Percentiles rank a stretch among this genome's conserved stretches.
phyloP scores from a whole-genome alignment of 768 basidiomycete genomes.

The Rossbeevera mucosa region DNA sequence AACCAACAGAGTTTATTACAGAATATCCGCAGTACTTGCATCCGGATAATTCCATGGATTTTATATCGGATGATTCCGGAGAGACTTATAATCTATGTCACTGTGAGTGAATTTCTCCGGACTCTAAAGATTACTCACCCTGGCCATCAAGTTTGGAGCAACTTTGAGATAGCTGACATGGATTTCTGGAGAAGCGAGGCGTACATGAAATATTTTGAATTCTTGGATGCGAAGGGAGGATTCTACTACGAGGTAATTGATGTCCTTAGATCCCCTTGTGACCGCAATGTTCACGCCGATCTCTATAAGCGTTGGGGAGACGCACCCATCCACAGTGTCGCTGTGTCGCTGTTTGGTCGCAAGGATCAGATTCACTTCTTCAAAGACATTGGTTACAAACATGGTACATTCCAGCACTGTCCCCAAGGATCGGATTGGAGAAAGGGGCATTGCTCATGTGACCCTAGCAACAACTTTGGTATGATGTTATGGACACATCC shows the following conservation, averaged over 20 bases:
- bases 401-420: conserved; percentile 94
- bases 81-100: conserved; percentile 62
- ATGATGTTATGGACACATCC: conserved; percentile 19
- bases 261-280: not conserved
- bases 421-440: conserved; percentile 68
- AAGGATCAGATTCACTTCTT: conserved; percentile 95
- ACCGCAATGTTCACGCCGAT: conserved; percentile 1
- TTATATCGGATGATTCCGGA: conserved; percentile 63
- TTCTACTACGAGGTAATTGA: conserved; percentile 80
- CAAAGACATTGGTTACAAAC: conserved; percentile 88
- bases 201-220: conserved; percentile 80
- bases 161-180: conserved; percentile 86
- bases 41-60: conserved; percentile 55
- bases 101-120: conserved; percentile 36
- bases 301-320: conserved; percentile 79
- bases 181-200: conserved; percentile 82
- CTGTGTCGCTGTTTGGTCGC: conserved; percentile 80
- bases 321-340: conserved; percentile 86
- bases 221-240: conserved; percentile 73
- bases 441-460: conserved; percentile 85
- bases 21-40: conserved; percentile 52
- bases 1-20: conserved; percentile 48
- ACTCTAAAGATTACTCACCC: not conserved
- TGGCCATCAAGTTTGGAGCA: conserved; percentile 69
- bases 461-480: conserved; percentile 71